Evolutionary conservation across 164 flowering plant genomes (phyloP), one percentile per base, ranked within the genome.

Genomic region (grape (Vitis vinifera)): DNA sequence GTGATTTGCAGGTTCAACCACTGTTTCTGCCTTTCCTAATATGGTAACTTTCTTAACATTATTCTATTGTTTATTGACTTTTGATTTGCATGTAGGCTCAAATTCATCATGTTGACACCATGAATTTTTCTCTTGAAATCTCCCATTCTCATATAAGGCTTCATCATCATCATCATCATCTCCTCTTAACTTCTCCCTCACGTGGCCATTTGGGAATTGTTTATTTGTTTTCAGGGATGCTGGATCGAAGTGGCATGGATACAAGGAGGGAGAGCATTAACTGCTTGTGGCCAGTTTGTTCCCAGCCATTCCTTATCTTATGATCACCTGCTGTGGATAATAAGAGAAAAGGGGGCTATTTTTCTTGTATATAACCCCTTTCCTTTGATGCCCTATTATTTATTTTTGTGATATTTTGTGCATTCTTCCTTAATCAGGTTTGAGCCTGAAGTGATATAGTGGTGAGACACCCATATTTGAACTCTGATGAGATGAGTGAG

Each of bases 31-130:
- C 37, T 66, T 55, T 69, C 66, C 31, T 59, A 3, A 17, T 51
- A 17, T 3, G 82, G 82, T 76, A 73, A 68, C 44, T 68, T 57
- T 52, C 50, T 68, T 58, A 50, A 4, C 62, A 57, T 49, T n/a
- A 4, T 3, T 31, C 30, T 31, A 13, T 66, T 10, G 10, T 37
- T 2, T 8, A 16, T 61, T 29, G 55, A 16, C 10, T 15, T 27
- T 59, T 1, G 48, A 30, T 48, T 52, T 29, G 58, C 49, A 29
- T 65, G 23, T 13, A 7, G 10, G 10, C 13, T 65, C 44, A 52
- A 65, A 11, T 59, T 10, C 29, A 9, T 23, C 37, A 10, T 8
- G 49, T 53, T 13, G 14, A n/a, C 44, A 53, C 56, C 56, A 53
- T 53, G 56, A 16, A 37, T 37, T 13, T 61, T 31, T 7, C n/a